Base-by-base conservation (phyloP, 768 basidiomycete genomes). In the Trametopsis cervina region DNA sequence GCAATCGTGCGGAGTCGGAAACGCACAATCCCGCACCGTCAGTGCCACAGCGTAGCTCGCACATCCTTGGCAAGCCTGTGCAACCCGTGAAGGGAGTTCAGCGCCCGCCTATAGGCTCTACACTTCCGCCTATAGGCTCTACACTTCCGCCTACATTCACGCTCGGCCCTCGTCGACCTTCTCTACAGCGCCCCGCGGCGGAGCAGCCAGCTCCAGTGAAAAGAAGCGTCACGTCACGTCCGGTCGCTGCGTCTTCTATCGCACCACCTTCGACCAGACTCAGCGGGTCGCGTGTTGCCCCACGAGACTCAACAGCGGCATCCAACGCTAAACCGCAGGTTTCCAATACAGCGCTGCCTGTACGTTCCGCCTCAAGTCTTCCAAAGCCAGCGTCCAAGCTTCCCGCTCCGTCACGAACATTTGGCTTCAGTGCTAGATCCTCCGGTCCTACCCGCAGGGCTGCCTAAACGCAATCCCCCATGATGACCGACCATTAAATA, bases 341-440 rank as follows among this genome's bases (percentile, higher is more conserved):
- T n/a, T n/a, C 49, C 4, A 35, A 36, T 11, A 26, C 51, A 12
- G 44, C 26, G 49, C 24, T 48, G 1, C 6, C 52, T n/a, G 48
- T 48, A n/a, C 44, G 46, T 2, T 40, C 49, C 9, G 53, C 42
- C 2, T 56, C 56, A 4, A 53, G 44, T 7, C 48, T 59, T 11
- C 60, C 60, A 15, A 48, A 54, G 26, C 57, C 56, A 7, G 52
- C 56, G 11, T 57, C 60, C 23, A 55, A 49, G 42, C 46, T 61
- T 5, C 60, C 57, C 13, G 55, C 55, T 0, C 54, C 54, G 4
- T 44, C 51, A 33, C 7, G 29, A 33, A 33, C 29, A 33, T 15
- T 33, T 15, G 15, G 29, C 29, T 33, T 7, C 15, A 33, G 29
- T 15, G 15, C 29, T 7, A 33, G 15, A 15, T 7, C 29, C 9